A percentile compares a stretch with the other conserved stretches of the same genome.
These are phyloP conservation scores for Cucumis cinereus DNA, from an alignment of 306 rosid genomes.

Conservation along the genomic window DNA sequence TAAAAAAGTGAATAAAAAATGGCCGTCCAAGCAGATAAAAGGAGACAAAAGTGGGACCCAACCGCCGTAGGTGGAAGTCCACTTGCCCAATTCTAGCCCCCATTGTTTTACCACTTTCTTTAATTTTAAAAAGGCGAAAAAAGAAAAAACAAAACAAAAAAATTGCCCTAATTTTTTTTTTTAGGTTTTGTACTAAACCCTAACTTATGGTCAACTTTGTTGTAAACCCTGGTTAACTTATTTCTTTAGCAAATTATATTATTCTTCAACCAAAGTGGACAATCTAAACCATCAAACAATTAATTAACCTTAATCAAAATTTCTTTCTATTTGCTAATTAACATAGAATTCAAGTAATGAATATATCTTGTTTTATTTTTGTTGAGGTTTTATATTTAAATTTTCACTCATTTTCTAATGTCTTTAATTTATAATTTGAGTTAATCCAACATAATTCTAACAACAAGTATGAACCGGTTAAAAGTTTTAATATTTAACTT, in stretches of 20 bases:
- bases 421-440: too few species aligned
- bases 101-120: conserved; percentile 14
- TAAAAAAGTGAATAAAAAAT: conserved; percentile 4
- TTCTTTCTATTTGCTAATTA: too few species aligned
- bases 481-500: too few species aligned
- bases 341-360: too few species aligned
- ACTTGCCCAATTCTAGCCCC: conserved; percentile 40
- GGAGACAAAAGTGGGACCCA: conserved; percentile 47
- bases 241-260: background rate
- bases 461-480: too few species aligned
- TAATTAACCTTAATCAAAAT: too few species aligned
- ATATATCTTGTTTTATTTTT: too few species aligned
- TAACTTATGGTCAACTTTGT: background rate
- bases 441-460: too few species aligned
- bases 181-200: conserved; percentile 1
- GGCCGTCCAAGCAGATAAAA: conserved; percentile 21
- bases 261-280: background rate
- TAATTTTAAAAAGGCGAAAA: background rate
- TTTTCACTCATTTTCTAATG: too few species aligned
- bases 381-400: too few species aligned
- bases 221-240: background rate
- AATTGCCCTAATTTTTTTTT: background rate
- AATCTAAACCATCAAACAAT: background rate
- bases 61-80: conserved; percentile 56
- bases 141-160: background rate